Evolutionary conservation across 495 filamentous ascomycete species (phyloP), one percentile per base, ranked within the genome.

Genomic region (Penicillium riverlandense): DNA sequence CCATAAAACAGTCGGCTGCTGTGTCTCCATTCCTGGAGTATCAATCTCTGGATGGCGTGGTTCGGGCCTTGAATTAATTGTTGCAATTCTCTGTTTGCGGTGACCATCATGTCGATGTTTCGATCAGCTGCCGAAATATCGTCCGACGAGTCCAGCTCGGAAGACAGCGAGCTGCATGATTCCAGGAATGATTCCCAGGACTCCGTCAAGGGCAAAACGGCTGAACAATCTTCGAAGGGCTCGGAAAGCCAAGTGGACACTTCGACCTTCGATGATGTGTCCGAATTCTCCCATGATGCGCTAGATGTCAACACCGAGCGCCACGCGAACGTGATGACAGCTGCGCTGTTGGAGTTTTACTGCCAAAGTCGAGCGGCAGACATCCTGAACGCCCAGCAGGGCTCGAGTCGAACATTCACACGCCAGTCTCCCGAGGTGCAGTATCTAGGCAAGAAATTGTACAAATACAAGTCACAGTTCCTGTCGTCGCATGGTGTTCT

Each of bases 321-420:
- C n/a, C 70, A 74, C 56, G 53, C 57, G 31, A 66, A 67, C 35
- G 37, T 72, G 27, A 65, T 74, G 67, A 72, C 69, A 6, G 54
- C 69, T 22, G 61, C 70, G 2, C 44, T 74, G 6, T 49, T 74
- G 7, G 69, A 72, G 29, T 74, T 72, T 38, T 71, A 63, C 38
- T 74, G 67, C 29, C 49, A 66, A n/a, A 66, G 50, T 40, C 64
- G 65, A 36, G 70, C 70, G 13, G 66, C 63, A 29, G 70, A 74
- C 40, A 59, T 70, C 35, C 61, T 74, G 31, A 74, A 74, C 54
- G 52, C 59, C 7, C 63, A 67, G 27, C 43, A 53, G 8, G 60
- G 58, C 35, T 63, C 66, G 6, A 48, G 47, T 13, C 48, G 47
- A 39, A 47, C 38, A 16, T 71, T 59, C 54, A 67, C 66, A 4